These are phyloP conservation scores for Tranzscheliella williamsii DNA, from an alignment of 1,284 basidiomycete species.

Conservation along the genomic window DNA sequence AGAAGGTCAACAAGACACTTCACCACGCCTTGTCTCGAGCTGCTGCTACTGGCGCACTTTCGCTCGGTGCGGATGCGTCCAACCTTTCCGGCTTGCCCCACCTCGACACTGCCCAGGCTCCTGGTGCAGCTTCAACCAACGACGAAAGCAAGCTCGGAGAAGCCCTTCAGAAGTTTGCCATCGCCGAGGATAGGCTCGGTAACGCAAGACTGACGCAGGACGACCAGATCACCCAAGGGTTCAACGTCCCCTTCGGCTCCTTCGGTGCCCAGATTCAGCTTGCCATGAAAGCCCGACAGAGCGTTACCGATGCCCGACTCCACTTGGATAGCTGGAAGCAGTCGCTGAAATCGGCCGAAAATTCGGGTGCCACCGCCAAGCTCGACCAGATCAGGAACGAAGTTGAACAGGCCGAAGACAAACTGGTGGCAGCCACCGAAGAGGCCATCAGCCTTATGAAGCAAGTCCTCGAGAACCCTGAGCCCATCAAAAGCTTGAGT, in stretches of 20 bases:
- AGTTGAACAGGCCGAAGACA: constrained; percentile 61
- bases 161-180: constrained; percentile 77
- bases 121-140: constrained; percentile 14
- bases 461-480: constrained; percentile 94
- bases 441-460: constrained; percentile 98
- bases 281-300: constrained; percentile 56
- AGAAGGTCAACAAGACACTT: constrained; percentile 74
- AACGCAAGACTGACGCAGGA: constrained; percentile 83
- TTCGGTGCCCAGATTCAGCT: constrained; percentile 58
- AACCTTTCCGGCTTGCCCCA: constrained; percentile 41
- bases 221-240: constrained; percentile 71
- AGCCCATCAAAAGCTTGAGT: constrained; percentile 90
- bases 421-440: constrained; percentile 91
- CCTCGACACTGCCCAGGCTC: constrained; percentile 25
- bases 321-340: constrained; percentile 58
- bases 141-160: constrained; percentile 64
- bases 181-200: constrained; percentile 85
- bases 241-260: constrained; percentile 79
- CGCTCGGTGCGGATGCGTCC: constrained; percentile 62
- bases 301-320: constrained; percentile 55
- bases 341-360: constrained; percentile 52
- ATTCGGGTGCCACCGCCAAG: constrained; percentile 35
- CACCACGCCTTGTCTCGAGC: constrained; percentile 88
- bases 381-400: constrained; percentile 48
- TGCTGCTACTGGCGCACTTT: constrained; percentile 71